Conservation (phyloP, 2,329 filamentous ascomycete genomes). For the Podosphaera xanthii region DNA sequence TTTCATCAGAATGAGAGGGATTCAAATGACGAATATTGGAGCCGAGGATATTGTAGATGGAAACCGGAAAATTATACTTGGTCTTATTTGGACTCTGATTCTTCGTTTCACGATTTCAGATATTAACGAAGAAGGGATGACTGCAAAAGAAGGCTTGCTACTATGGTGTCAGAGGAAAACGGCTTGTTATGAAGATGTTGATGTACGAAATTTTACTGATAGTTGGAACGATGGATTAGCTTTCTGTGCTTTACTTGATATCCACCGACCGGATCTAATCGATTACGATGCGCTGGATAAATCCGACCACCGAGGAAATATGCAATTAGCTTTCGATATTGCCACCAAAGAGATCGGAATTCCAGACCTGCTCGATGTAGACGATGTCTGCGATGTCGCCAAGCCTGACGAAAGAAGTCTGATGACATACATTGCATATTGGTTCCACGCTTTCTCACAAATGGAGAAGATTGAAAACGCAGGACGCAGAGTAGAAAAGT, state of each 20-base stretch:
- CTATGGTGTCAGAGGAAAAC: slow-evolving; percentile 98
- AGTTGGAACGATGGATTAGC: slow-evolving; percentile 97
- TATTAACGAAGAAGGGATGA: slow-evolving; percentile 95
- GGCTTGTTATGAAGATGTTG: slow-evolving; percentile 91
- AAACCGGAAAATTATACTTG: slow-evolving; percentile 90
- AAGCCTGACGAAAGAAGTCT: slow-evolving; percentile 90
- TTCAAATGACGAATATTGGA: slow-evolving; percentile 96
- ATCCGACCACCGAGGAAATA: slow-evolving; percentile 81
- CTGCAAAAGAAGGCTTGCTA: slow-evolving; percentile 82
- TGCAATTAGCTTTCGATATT: slow-evolving; percentile 94
- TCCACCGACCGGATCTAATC: slow-evolving; percentile 89
- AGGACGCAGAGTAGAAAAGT: slow-evolving; percentile 88
- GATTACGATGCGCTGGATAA: slow-evolving; percentile 93
- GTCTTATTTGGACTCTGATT: slow-evolving; percentile 96
- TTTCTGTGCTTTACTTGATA: slow-evolving; percentile 89
- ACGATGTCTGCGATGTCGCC: slow-evolving; percentile 90
- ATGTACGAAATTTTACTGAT: slow-evolving; percentile 79
- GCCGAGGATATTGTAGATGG: slow-evolving; percentile 97
- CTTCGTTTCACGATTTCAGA: slow-evolving; percentile 94
- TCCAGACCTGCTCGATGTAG: slow-evolving; percentile 81
- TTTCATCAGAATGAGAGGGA: slow-evolving; percentile 74
- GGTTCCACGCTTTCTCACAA: slow-evolving; percentile 98
- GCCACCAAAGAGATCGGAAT: slow-evolving; percentile 93
- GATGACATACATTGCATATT: slow-evolving; percentile 99
- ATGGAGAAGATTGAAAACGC: slow-evolving; percentile 98